phyloP scores from a whole-genome alignment of 441 rosid species.

The Macaranga tanarius region DNA sequence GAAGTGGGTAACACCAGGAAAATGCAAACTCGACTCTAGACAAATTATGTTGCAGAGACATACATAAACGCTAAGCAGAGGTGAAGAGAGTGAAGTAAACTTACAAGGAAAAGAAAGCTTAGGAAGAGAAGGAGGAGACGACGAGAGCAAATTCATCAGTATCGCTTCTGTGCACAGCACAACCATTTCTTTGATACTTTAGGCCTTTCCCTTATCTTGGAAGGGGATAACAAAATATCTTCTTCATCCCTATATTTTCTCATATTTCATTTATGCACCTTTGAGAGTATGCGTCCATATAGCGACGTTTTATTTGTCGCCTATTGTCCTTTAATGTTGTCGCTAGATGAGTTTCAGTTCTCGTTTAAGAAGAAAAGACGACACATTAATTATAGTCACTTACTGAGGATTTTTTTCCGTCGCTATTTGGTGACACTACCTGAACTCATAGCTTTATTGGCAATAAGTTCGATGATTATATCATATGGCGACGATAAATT shows the following conservation, averaged over 20 bases:
- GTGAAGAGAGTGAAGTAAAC: constrained; percentile 22
- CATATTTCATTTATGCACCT: neutral
- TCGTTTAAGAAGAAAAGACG: no score
- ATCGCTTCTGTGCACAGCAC: constrained; percentile 32
- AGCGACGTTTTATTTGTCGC: no score
- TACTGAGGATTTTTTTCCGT: no score
- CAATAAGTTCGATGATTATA: no score
- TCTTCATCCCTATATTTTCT: neutral
- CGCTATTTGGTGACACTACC: no score
- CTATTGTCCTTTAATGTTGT: no score
- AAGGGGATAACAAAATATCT: neutral
- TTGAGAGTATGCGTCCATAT: no score
- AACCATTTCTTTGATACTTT: neutral
- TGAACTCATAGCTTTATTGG: no score
- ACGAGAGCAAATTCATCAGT: constrained; percentile 32
- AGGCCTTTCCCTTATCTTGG: constrained; percentile 33
- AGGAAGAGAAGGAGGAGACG: constrained; percentile 33
- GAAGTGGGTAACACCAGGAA: constrained; percentile 6
- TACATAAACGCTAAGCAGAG: neutral
- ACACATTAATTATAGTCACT: no score
- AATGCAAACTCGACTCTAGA: neutral
- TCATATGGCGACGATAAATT: no score
- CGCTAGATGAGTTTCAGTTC: no score
- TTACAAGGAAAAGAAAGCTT: constrained; percentile 35
- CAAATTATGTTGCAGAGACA: neutral